These are phyloP conservation scores for Trametes sanguinea DNA, from an alignment of 768 basidiomycete species.

Conservation along the genomic window DNA sequence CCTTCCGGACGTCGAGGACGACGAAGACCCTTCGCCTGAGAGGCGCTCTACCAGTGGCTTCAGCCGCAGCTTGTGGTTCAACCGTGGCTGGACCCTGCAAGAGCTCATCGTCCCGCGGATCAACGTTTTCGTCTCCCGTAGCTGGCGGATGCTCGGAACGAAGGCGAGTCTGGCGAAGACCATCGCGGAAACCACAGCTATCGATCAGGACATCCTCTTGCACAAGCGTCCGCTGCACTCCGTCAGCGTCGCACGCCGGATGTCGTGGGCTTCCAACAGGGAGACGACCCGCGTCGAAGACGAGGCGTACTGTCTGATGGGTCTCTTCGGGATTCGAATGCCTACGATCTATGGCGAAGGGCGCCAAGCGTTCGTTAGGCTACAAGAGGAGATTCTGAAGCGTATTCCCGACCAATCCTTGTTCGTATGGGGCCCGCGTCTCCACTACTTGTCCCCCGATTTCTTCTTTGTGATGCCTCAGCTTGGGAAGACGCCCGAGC, in stretches of 20 bases:
- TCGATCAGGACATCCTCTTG: not conserved
- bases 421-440: constrained; percentile 12
- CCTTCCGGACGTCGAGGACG: constrained; percentile 9
- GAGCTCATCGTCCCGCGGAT: constrained; percentile 6
- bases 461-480: too few species aligned
- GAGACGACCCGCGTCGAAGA: constrained; percentile 6
- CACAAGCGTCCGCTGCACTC: not conserved
- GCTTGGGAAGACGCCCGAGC: too few species aligned
- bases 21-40: not conserved
- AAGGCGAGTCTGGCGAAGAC: not conserved
- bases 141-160: constrained; percentile 5
- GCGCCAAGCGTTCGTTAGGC: constrained; percentile 1
- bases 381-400: constrained; percentile 8
- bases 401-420: constrained; percentile 11
- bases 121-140: not conserved
- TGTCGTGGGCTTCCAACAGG: constrained; percentile 11
- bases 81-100: constrained; percentile 7
- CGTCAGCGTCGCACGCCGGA: constrained; percentile 3
- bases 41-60: constrained; percentile 1
- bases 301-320: constrained; percentile 12
- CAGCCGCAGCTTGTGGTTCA: constrained; percentile 9
- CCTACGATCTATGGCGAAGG: constrained; percentile 8
- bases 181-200: constrained; percentile 2
- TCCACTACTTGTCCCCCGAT: too few species aligned
- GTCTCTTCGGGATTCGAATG: constrained; percentile 5